Evolutionary conservation across 768 basidiomycete genomes (phyloP), one percentile per base, ranked within the genome.

Genomic region (Mycena floridula): DNA sequence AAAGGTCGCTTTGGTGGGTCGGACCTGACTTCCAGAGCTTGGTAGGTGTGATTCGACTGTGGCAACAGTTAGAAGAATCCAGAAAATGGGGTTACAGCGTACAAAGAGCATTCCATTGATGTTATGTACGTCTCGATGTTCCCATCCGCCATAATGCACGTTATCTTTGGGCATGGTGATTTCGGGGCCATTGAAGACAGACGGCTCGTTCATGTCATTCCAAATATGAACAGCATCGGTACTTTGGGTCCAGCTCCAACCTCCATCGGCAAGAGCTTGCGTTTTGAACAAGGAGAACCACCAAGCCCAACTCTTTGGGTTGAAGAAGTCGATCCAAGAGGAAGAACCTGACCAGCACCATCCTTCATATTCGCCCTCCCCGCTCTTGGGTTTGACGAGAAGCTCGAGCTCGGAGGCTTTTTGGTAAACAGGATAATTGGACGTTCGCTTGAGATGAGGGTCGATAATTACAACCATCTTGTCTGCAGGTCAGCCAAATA

Each of bases 181-280:
- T 60, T 99, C 96, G 5, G 96, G 96, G 1, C 95, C 96, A 53
- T 97, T 95, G 72, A 99, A 99, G n/a, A 99, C 82, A 9, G 94
- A 85, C 1, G 96, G 96, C 90, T 98, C 96, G 53, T 97, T 97
- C 96, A 99, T 99, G 59, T 99, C 96, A 59, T 98, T 98, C 96
- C 96, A 99, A 53, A 98, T 92, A 60, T 84, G 85, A 12, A 97
- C 76, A 52, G 81, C 77, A 24, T 83, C 79, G 2, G 90, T 91
- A 52, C 93, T 88, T 50, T 88, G 66, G 0, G 71, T 77, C 85
- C 89, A 90, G 6, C 79, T 68, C 77, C 82, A 90, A n/a, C 72
- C 65, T 37, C 72, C 76, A 48, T 70, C 65, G 49, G 70, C 55
- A 63, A 68, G 25, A 69, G 65, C 39, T 68, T 63, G 49, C 71